phyloP scores from a whole-genome alignment of 2,329 filamentous ascomycete species.

The Sclerotinia trifoliorum region DNA sequence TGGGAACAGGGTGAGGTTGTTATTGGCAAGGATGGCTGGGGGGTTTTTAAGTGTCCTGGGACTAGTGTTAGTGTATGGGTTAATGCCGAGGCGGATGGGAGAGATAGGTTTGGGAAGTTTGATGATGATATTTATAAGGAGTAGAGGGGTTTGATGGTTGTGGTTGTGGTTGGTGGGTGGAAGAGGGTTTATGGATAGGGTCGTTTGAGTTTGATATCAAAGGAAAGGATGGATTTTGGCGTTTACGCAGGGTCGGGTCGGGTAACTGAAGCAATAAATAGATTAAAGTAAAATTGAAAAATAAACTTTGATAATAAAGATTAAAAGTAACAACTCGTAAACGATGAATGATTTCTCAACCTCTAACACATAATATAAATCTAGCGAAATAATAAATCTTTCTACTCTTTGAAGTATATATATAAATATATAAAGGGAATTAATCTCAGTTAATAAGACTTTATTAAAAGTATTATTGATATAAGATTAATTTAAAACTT shows the following conservation, averaged over 20 bases:
- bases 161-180: background rate
- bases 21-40: conserved; percentile 60
- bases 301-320: background rate
- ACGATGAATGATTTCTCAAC: too few relatives aligned
- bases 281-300: background rate
- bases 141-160: background rate
- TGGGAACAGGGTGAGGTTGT: conserved; percentile 54
- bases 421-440: too few relatives aligned
- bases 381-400: background rate
- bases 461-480: too few relatives aligned
- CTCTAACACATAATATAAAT: too few relatives aligned
- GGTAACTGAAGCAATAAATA: background rate
- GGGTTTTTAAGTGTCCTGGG: conserved; percentile 53
- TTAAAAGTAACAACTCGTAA: background rate
- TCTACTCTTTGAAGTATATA: background rate
- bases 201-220: background rate
- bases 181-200: too few relatives aligned
- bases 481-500: too few relatives aligned
- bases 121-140: conserved; percentile 20
- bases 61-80: conserved; percentile 63
- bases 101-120: conserved; percentile 46
- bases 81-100: conserved; percentile 52
- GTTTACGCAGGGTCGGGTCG: too few relatives aligned
- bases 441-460: too few relatives aligned
- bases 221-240: background rate